These are phyloP conservation scores for Aspergillus bombycis DNA, from an alignment of 2,329 filamentous ascomycete species.

Conservation along the genomic window DNA sequence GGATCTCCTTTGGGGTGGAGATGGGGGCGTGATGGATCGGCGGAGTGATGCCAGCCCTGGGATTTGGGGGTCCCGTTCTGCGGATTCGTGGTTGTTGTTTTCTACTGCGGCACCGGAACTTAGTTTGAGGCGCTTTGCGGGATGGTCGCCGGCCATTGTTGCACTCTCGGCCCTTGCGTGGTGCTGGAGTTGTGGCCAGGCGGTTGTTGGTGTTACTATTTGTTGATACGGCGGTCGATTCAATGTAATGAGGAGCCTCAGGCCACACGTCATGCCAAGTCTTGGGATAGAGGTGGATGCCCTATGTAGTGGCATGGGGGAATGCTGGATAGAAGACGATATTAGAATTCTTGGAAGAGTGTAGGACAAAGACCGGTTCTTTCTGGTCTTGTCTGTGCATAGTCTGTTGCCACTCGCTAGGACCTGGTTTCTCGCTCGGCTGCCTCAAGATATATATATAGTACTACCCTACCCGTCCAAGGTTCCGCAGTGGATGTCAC, in stretches of 20 bases:
- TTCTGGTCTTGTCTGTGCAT: background rate
- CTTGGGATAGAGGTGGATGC: background rate
- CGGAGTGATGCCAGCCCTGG: constrained; percentile 31
- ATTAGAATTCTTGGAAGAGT: background rate
- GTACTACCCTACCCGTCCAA: too few relatives aligned
- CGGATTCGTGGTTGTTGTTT: background rate
- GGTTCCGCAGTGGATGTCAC: too few relatives aligned
- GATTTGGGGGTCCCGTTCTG: background rate
- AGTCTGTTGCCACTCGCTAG: background rate
- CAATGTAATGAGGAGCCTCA: background rate
- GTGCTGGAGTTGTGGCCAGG: background rate
- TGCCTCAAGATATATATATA: background rate
- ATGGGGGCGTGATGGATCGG: constrained; percentile 35
- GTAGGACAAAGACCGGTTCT: background rate
- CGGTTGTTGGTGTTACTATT: background rate
- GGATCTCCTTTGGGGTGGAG: constrained; percentile 5
- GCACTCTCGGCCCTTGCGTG: background rate
- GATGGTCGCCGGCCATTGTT: background rate
- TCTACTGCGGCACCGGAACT: background rate
- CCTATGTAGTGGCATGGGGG: background rate
- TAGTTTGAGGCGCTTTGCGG: background rate
- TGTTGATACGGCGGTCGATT: background rate
- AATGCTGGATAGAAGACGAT: fast-evolving
- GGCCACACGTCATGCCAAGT: background rate
- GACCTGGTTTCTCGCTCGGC: background rate